These are phyloP conservation scores for Pistacia atlantica DNA, from an alignment of 345 rosid genomes.

Conservation along the genomic window DNA sequence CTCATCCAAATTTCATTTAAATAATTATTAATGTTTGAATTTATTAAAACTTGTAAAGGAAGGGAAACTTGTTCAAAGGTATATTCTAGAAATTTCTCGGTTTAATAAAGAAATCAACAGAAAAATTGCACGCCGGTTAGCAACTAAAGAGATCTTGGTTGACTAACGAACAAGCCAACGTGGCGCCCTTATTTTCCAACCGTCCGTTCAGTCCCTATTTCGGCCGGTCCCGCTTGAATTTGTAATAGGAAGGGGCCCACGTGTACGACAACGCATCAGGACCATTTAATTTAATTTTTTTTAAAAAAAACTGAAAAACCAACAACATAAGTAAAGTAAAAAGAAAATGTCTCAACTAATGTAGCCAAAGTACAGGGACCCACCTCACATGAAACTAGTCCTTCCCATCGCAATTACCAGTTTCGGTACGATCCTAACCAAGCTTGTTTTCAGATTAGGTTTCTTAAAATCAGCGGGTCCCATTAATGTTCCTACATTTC, in stretches of 20 bases:
- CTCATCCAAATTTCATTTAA: too few relatives aligned
- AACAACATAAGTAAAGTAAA: neutral
- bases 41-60: too few relatives aligned
- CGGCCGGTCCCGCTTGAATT: neutral
- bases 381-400: neutral
- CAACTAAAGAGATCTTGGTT: slow-evolving; percentile 3
- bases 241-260: neutral
- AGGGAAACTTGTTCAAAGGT: too few relatives aligned
- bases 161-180: neutral
- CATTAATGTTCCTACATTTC: too few relatives aligned
- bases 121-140: neutral
- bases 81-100: neutral
- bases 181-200: neutral
- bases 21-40: too few relatives aligned
- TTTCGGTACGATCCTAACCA: too few relatives aligned
- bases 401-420: too few relatives aligned
- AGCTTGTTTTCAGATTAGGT: too few relatives aligned
- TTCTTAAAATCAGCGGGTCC: too few relatives aligned
- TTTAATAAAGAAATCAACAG: neutral
- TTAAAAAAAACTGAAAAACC: neutral
- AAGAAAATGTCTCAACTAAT: neutral
- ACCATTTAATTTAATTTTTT: neutral
- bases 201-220: neutral
- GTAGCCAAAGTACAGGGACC: slow-evolving; percentile 1
- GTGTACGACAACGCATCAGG: neutral